Evolutionary conservation across 495 filamentous ascomycete species (phyloP).

Genomic region (Penicilliopsis zonata): DNA sequence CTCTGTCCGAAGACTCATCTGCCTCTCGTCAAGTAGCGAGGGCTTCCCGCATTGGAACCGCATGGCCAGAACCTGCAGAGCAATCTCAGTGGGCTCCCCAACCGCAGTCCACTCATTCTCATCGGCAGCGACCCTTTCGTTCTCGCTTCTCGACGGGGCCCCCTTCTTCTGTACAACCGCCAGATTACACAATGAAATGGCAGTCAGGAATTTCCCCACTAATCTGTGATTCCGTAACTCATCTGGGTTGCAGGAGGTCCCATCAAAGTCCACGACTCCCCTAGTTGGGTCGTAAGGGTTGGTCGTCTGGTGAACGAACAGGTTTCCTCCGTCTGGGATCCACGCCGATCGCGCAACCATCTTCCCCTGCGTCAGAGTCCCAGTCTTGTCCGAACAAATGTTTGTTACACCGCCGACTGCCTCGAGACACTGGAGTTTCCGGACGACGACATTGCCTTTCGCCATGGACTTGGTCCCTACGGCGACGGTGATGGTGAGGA

Average conservation of each 20-base stretch:
- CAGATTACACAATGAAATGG: slow-evolving; percentile 69
- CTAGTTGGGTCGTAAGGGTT: slow-evolving; percentile 54
- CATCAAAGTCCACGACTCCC: slow-evolving; percentile 37
- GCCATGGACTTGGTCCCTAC: slow-evolving; percentile 65
- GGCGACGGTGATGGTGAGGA: slow-evolving; percentile 63
- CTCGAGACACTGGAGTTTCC: slow-evolving; percentile 70
- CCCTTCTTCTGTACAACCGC: slow-evolving; percentile 51
- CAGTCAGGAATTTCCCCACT: slow-evolving; percentile 52
- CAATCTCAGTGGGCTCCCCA: slow-evolving; percentile 77
- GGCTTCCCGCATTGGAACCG: slow-evolving; percentile 54
- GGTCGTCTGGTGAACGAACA: slow-evolving; percentile 40
- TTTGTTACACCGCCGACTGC: slow-evolving; percentile 78
- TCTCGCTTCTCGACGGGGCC: slow-evolving; percentile 13
- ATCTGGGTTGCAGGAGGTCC: slow-evolving; percentile 16
- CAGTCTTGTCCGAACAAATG: slow-evolving; percentile 84
- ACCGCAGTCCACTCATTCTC: slow-evolving; percentile 51
- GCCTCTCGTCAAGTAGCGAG: slow-evolving; percentile 34
- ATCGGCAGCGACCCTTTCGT: slow-evolving; percentile 9
- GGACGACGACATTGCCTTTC: slow-evolving; percentile 64
- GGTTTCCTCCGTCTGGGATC: slow-evolving; percentile 51
- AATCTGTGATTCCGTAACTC: slow-evolving; percentile 17
- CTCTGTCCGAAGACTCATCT: slow-evolving; percentile 57
- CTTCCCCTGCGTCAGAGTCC: slow-evolving; percentile 63
- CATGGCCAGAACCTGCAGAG: slow-evolving; percentile 65
- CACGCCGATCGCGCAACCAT: slow-evolving; percentile 75